Evolutionary conservation across 345 rosid species (phyloP).

Genomic region (Aegle marmelos): DNA sequence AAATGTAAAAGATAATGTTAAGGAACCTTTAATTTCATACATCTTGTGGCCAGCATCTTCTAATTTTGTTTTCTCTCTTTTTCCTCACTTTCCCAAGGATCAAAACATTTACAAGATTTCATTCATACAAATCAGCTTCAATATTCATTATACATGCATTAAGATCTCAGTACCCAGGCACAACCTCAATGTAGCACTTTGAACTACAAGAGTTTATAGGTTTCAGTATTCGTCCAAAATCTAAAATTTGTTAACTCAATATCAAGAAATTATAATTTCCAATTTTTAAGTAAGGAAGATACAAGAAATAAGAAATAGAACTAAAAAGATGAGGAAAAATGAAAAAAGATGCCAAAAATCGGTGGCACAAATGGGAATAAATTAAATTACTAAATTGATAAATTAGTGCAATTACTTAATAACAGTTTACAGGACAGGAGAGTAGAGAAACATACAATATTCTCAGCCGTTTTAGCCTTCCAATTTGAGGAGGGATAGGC

Average conservation of each 20-base stretch:
- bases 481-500: constrained; percentile 96
- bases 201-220: not conserved
- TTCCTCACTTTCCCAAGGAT: not conserved
- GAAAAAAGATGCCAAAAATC: not conserved
- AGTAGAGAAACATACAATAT: constrained; percentile 55
- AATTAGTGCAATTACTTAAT: not conserved
- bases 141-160: not conserved
- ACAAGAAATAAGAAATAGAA: not conserved
- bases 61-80: not conserved
- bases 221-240: not conserved
- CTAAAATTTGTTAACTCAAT: not conserved
- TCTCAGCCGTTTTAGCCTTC: constrained; percentile 76
- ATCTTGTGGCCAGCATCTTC: not conserved
- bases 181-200: not conserved
- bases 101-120: not conserved
- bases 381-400: not conserved
- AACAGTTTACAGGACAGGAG: not conserved
- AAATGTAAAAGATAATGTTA: not conserved
- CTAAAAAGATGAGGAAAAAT: not conserved
- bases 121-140: not conserved
- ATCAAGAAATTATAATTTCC: not conserved
- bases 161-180: not conserved
- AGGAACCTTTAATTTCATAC: not conserved
- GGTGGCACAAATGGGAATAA: not conserved
- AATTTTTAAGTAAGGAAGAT: not conserved